These are phyloP conservation scores for Aspergillus ochraceus DNA, from an alignment of 2,329 filamentous ascomycete genomes.

Conservation along the genomic window DNA sequence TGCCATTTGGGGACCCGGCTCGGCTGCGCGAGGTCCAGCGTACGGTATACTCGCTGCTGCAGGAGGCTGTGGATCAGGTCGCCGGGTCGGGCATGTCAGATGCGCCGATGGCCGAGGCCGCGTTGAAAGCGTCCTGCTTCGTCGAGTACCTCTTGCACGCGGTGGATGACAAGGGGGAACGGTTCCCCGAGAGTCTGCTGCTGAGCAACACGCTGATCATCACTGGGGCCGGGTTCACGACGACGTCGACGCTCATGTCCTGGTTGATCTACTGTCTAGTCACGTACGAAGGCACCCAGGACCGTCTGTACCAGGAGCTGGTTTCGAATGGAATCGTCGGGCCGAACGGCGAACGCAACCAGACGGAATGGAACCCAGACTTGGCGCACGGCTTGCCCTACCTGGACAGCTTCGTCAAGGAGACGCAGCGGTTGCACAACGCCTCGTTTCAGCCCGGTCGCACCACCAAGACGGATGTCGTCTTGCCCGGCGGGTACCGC, in stretches of 20 bases:
- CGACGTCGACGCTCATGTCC: slow-evolving; percentile 56
- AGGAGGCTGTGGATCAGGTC: slow-evolving; percentile 16
- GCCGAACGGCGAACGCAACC: slow-evolving; percentile 18
- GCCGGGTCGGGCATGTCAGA: slow-evolving; percentile 6
- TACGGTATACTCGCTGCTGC: slow-evolving; percentile 15
- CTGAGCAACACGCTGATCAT: slow-evolving; percentile 47
- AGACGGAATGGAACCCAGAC: slow-evolving; percentile 48
- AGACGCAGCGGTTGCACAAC: slow-evolving; percentile 61
- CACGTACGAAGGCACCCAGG: slow-evolving; percentile 55
- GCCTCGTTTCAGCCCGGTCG: slow-evolving; percentile 63
- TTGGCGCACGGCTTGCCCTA: slow-evolving; percentile 26
- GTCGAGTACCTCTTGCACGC: slow-evolving; percentile 19
- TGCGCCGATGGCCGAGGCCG: slow-evolving; percentile 12
- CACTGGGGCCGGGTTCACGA: slow-evolving; percentile 61
- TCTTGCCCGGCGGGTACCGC: slow-evolving; percentile 62
- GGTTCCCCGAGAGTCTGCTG: slow-evolving; percentile 46
- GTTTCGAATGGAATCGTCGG: slow-evolving; percentile 47
- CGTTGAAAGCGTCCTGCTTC: slow-evolving; percentile 15
- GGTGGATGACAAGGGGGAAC: slow-evolving; percentile 51
- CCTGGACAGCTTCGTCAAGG: slow-evolving; percentile 61
- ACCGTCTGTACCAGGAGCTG: slow-evolving; percentile 58
- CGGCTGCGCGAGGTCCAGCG: slow-evolving; percentile 32
- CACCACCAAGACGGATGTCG: slow-evolving; percentile 56
- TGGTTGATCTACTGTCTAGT: slow-evolving; percentile 58
- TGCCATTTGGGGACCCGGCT: slow-evolving; percentile 59